These are phyloP conservation scores for Linderina pennispora DNA, from an alignment of 192 early-diverging fungal species.

Conservation along the genomic window DNA sequence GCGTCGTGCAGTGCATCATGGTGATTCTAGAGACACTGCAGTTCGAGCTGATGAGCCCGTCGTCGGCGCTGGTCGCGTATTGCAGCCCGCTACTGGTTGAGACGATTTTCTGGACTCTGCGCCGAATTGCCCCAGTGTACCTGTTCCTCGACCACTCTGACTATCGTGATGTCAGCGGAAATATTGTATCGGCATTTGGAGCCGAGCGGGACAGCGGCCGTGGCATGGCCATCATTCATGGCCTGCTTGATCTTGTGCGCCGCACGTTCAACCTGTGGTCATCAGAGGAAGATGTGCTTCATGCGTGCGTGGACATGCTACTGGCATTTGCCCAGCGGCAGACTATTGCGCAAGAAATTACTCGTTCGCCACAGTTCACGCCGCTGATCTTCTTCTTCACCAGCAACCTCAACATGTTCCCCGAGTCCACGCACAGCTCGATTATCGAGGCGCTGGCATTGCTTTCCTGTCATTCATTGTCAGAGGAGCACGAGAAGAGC, in stretches of 20 bases:
- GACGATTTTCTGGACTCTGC: slow-evolving; percentile 40
- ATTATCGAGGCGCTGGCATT: slow-evolving; percentile 32
- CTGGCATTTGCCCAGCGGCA: slow-evolving; percentile 27
- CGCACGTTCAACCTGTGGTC: slow-evolving; percentile 36
- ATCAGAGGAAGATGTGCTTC: slow-evolving; percentile 36
- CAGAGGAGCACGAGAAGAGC: slow-evolving; percentile 15
- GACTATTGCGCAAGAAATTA: slow-evolving; percentile 26
- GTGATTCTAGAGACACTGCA: slow-evolving; percentile 25
- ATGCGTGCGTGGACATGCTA: slow-evolving; percentile 36
- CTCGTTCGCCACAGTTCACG: slow-evolving; percentile 18
- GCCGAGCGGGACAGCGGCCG: slow-evolving; percentile 14
- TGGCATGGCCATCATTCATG: slow-evolving; percentile 14
- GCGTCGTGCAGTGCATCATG: slow-evolving; percentile 33
- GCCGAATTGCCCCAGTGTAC: slow-evolving; percentile 39
- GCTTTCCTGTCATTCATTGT: slow-evolving; percentile 28
- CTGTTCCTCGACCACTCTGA: slow-evolving; percentile 27
- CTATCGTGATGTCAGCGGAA: slow-evolving; percentile 16
- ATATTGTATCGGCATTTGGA: slow-evolving; percentile 31
- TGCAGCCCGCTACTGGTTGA: slow-evolving; percentile 39
- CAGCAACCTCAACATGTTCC: slow-evolving; percentile 27
- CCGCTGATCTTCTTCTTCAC: slow-evolving; percentile 27
- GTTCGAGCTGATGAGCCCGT: slow-evolving; percentile 28
- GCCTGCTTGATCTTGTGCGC: slow-evolving; percentile 19
- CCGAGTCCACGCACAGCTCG: slow-evolving; percentile 39
- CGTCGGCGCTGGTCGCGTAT: slow-evolving; percentile 12